A percentile compares a stretch with the other conserved stretches of the same genome.
Conservation (phyloP, 441 rosid genomes). For the Dalechampia spathulata region DNA sequence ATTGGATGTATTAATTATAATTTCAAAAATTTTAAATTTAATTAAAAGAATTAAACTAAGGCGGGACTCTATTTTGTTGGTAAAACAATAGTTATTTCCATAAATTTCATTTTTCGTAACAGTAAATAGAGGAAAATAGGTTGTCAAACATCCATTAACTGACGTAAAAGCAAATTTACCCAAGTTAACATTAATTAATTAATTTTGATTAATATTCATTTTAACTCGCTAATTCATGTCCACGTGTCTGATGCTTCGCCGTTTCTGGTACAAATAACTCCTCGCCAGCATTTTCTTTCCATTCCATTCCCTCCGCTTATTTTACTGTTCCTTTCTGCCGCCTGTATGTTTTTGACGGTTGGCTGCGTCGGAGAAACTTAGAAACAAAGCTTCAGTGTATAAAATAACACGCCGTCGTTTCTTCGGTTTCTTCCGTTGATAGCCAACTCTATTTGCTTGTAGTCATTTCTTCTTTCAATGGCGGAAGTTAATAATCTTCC, state of each 20-base stretch:
- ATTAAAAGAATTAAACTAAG: too few species aligned
- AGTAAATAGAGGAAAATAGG: too few species aligned
- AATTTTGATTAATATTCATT: too few species aligned
- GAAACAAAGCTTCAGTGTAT: background rate
- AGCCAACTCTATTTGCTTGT: slow-evolving; percentile 18
- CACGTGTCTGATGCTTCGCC: background rate
- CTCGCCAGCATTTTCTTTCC: background rate
- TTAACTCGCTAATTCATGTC: background rate
- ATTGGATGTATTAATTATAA: too few species aligned
- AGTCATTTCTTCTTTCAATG: slow-evolving; percentile 1
- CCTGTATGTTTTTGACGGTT: slow-evolving; percentile 21
- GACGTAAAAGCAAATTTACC: too few species aligned
- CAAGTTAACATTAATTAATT: too few species aligned
- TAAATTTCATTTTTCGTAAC: too few species aligned
- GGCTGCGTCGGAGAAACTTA: slow-evolving; percentile 38
- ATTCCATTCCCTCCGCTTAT: background rate
- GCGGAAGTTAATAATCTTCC: slow-evolving; percentile 8
- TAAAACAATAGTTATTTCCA: too few species aligned
- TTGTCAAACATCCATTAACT: too few species aligned
- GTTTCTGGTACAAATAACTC: background rate
- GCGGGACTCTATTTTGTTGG: too few species aligned
- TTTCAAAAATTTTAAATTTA: too few species aligned
- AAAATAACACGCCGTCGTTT: background rate
- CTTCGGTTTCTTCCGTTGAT: slow-evolving; percentile 14
- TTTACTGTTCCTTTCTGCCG: background rate